Percentiles rank a stretch among this genome's conserved stretches.
Evolutionary conservation across 768 basidiomycete species (phyloP).

Genomic region (Rubroboletus pulcherrimus): DNA sequence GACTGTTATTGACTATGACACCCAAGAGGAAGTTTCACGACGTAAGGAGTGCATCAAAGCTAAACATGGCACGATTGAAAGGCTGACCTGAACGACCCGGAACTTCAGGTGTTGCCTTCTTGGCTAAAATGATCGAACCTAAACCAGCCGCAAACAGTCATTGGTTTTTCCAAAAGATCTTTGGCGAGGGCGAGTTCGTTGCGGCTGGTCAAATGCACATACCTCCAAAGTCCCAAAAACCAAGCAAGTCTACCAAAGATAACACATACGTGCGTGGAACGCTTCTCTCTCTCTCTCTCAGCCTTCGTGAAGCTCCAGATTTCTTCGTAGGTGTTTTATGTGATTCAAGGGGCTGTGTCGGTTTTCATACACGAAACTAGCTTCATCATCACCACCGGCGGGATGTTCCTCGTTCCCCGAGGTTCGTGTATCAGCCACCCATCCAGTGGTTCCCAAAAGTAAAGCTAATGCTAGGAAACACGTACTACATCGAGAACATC

Average conservation of each 20-base stretch:
- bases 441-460: neutral
- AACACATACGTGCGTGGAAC: slow-evolving; percentile 76
- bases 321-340: slow-evolving; percentile 59
- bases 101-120: slow-evolving; percentile 70
- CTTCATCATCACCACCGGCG: slow-evolving; percentile 76
- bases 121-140: slow-evolving; percentile 63
- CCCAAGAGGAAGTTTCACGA: slow-evolving; percentile 56
- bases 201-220: slow-evolving; percentile 87
- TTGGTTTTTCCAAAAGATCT: slow-evolving; percentile 90
- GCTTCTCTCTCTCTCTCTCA: neutral
- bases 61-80: neutral
- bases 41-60: slow-evolving; percentile 50
- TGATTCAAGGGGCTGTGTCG: slow-evolving; percentile 85
- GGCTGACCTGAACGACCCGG: neutral
- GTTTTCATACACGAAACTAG: slow-evolving; percentile 78
- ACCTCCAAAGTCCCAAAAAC: slow-evolving; percentile 76
- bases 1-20: slow-evolving; percentile 63
- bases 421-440: slow-evolving; percentile 44
- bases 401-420: slow-evolving; percentile 87
- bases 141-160: slow-evolving; percentile 54
- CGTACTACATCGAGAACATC: slow-evolving; percentile 88
- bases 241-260: slow-evolving; percentile 84
- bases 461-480: slow-evolving; percentile 58
- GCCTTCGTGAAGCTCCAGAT: neutral
- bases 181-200: slow-evolving; percentile 86